A percentile compares a stretch with the other conserved stretches of the same genome.
phyloP scores from a whole-genome alignment of 1,139 yeast genomes.

The Hanseniaspora gamundiae region DNA sequence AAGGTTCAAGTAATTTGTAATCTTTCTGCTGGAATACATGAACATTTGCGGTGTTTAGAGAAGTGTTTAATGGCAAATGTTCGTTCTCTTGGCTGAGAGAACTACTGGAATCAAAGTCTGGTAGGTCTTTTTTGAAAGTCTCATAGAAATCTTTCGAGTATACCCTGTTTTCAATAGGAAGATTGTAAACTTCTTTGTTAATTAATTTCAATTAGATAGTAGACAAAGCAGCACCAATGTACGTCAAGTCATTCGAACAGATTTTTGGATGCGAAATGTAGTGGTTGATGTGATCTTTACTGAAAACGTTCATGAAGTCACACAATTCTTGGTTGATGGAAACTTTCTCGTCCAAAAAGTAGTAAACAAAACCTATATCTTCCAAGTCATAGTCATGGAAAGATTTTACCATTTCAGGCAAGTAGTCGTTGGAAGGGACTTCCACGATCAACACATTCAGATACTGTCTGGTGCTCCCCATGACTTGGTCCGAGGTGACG shows the following conservation, averaged over 20 bases:
- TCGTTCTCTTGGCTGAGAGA: constrained; percentile 15
- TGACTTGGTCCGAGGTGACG: constrained; percentile 58
- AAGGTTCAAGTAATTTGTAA: constrained; percentile 15
- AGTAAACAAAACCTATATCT: constrained; percentile 49
- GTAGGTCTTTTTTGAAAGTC: constrained; percentile 8
- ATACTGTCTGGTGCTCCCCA: constrained; percentile 49
- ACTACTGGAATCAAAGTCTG: constrained; percentile 9
- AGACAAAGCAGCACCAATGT: constrained; percentile 41
- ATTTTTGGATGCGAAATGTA: constrained; percentile 58
- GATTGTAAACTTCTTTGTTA: constrained; percentile 37
- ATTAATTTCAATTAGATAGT: constrained; percentile 47
- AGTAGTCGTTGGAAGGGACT: constrained; percentile 46
- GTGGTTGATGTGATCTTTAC: constrained; percentile 38
- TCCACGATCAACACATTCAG: constrained; percentile 59
- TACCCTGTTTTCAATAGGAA: constrained; percentile 30
- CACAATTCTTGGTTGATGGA: constrained; percentile 32
- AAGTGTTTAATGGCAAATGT: constrained; percentile 7
- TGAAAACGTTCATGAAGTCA: constrained; percentile 35
- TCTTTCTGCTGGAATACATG: constrained; percentile 17
- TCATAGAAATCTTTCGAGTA: constrained; percentile 23
- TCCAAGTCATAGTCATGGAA: constrained; percentile 19
- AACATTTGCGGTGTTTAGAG: constrained; percentile 13
- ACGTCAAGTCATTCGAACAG: constrained; percentile 48
- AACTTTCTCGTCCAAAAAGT: constrained; percentile 56
- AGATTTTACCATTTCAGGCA: constrained; percentile 19